phyloP scores from a whole-genome alignment of 2,329 filamentous ascomycete genomes.

The Triangularia setosa region DNA sequence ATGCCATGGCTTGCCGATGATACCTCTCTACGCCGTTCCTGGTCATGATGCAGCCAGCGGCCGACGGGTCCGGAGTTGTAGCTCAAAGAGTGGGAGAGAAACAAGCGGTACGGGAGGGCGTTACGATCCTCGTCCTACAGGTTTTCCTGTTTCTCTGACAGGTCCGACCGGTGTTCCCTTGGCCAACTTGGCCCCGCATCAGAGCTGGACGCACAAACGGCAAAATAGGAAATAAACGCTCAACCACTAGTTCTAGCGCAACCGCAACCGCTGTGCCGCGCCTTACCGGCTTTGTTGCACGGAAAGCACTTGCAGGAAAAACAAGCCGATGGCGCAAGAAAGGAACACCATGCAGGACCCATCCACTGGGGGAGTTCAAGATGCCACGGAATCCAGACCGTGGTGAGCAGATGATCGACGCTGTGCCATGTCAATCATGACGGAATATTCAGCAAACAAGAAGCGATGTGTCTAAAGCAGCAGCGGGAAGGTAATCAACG shows the following conservation, averaged over 20 bases:
- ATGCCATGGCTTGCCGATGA: constrained; percentile 5
- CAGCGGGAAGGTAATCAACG: background rate
- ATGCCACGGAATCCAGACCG: background rate
- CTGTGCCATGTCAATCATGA: background rate
- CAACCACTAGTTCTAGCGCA: background rate
- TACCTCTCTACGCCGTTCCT: background rate
- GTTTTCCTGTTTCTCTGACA: background rate
- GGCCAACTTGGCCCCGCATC: background rate
- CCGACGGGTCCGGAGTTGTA: background rate
- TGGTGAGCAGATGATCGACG: background rate
- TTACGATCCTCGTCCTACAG: background rate
- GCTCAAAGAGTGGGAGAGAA: background rate
- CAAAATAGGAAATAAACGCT: background rate
- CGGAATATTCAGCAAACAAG: background rate
- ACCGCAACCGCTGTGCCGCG: background rate
- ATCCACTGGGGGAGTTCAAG: background rate
- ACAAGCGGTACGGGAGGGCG: background rate
- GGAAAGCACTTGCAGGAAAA: background rate
- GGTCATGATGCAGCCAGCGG: background rate
- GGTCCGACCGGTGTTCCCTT: background rate
- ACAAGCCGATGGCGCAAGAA: background rate
- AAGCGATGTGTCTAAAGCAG: background rate
- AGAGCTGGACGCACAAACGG: background rate
- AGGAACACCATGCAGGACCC: background rate
- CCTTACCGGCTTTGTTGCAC: background rate